These are phyloP conservation scores for Podochytrium sp. DNA, from an alignment of 192 early-diverging fungal genomes.

Conservation along the genomic window DNA sequence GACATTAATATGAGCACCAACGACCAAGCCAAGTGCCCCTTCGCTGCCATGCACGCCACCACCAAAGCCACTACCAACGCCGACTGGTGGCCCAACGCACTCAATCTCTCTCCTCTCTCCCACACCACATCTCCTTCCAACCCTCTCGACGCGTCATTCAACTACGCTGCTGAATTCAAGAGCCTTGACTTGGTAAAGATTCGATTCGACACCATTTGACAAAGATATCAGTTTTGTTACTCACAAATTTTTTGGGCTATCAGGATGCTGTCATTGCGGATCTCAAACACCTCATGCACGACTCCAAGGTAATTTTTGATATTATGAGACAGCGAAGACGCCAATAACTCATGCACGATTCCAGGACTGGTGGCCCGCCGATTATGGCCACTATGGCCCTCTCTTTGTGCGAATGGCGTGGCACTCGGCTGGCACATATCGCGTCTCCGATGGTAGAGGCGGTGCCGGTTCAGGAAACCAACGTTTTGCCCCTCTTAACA, in stretches of 20 bases:
- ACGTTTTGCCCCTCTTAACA: constrained; percentile 39
- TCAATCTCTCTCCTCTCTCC: constrained; percentile 3
- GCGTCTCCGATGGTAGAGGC: constrained; percentile 35
- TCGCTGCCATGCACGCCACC: neutral
- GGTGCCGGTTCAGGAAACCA: constrained; percentile 40
- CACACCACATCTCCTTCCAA: neutral
- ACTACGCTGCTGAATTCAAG: constrained; percentile 9
- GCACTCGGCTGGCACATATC: constrained; percentile 69
- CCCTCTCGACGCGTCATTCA: neutral
- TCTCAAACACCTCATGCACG: constrained; percentile 13
- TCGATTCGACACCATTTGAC: too few species aligned
- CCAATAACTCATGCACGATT: too few species aligned
- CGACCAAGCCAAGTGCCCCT: constrained; percentile 10
- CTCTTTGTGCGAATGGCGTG: constrained; percentile 59
- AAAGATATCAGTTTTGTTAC: too few species aligned
- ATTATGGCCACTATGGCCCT: constrained; percentile 70
- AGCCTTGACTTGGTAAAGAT: neutral
- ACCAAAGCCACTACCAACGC: neutral
- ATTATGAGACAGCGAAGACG: too few species aligned
- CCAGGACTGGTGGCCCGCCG: constrained; percentile 25
- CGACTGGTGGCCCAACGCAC: constrained; percentile 29
- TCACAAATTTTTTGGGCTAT: too few species aligned
- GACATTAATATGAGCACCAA: too few species aligned
- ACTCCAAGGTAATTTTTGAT: neutral
- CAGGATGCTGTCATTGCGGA: constrained; percentile 13